Base-by-base conservation (phyloP, 2,329 filamentous ascomycete species). In the Diaporthe batatas region DNA sequence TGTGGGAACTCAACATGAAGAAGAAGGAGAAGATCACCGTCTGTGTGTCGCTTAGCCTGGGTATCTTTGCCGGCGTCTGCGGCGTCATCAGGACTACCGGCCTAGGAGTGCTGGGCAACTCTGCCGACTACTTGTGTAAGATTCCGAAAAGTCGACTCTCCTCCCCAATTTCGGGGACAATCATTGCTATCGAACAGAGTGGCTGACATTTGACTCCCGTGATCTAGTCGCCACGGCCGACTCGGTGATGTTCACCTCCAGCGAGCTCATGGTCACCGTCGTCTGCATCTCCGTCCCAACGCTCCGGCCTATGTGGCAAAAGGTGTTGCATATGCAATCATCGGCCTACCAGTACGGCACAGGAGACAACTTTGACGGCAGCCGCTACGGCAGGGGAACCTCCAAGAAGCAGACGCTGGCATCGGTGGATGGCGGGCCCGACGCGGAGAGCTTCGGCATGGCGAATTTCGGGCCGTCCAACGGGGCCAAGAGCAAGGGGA, bases 1-100 rank as follows among this genome's bases (percentile, higher is more conserved):
- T 68, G 29, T 68, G 65, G 65, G 21, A 68, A 6, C 65, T 68
- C 65, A 68, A 68, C 34, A 68, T 68, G 65, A 68, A 68, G n/a
- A 53, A 51, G 39, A 55, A 42, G 53, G 51, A 68, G 23, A 68
- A 68, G 49, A 68, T 68, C 51, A 68, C 65, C 44, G 53, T 68
- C 23, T 68, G 65, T 47, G 1, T 55, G 34, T 55, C 65, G 10
- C 53, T 68, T 29, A 68, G 65, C n/a, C 10, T 68, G 36, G 65
- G 65, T 3, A 18, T 68, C 51, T 68, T 68, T 68, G 65, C 65
- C 44, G 65, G 65, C 23, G 23, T 44, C n/a, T 68, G 65, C 51
- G 65, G 65, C 34, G 14, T 68, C 16, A 54, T 68, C 51, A 68
- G 65, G 34, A 68, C 65, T n/a, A 68, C 65, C 16, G 65, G 65